Evolutionary conservation across 176 grass and related monocot genomes (phyloP).

Genomic region (Phoenix roebelenii): DNA sequence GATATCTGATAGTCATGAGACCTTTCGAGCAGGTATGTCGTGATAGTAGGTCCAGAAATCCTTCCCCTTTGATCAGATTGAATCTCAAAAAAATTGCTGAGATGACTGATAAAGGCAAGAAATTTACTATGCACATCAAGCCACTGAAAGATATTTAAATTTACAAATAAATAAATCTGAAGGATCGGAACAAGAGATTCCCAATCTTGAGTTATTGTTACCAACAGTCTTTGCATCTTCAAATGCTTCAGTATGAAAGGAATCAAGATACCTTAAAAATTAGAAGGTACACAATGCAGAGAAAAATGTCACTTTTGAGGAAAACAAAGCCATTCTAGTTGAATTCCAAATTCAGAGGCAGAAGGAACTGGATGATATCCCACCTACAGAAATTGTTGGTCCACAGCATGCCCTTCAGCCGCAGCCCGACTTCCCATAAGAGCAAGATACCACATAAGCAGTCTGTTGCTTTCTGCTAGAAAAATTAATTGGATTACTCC

Average conservation of each 20-base stretch:
- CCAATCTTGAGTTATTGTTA: constrained; percentile 85
- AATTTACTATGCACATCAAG: background rate
- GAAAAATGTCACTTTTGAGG: background rate
- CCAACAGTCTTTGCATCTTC: constrained; percentile 83
- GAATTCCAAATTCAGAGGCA: background rate
- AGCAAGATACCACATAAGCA: constrained; percentile 77
- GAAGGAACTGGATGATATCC: constrained; percentile 9
- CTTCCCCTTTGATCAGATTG: too few relatives aligned
- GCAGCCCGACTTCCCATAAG: constrained; percentile 66
- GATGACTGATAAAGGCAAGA: constrained; percentile 7
- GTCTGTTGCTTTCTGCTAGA: constrained; percentile 54
- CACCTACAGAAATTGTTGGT: constrained; percentile 83
- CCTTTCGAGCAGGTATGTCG: constrained; percentile 71
- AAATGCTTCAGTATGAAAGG: constrained; percentile 63
- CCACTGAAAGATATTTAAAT: too few relatives aligned
- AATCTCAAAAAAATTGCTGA: background rate
- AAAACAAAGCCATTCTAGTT: background rate
- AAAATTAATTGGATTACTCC: constrained; percentile 60
- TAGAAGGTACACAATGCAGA: too few relatives aligned
- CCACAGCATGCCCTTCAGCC: constrained; percentile 56
- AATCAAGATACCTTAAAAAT: background rate
- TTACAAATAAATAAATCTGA: constrained; percentile 2
- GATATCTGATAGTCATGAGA: constrained; percentile 84
- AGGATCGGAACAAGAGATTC: constrained; percentile 3
- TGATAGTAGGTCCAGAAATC: constrained; percentile 1